Conservation (phyloP, 208 protist species). For the Trichomonas tenax region DNA sequence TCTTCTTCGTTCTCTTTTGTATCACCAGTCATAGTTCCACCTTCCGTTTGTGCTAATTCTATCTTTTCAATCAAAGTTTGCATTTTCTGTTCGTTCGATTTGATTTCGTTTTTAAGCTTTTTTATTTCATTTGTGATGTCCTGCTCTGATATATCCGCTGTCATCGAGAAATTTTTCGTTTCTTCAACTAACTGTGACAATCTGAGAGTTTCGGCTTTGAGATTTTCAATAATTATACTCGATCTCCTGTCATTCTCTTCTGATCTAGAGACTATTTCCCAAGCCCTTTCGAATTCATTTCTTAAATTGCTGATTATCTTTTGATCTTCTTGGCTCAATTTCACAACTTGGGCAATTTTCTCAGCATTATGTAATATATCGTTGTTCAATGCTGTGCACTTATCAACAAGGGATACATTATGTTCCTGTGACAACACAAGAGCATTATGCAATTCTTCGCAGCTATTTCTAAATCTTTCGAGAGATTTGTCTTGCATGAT, state of each 20-base stretch:
- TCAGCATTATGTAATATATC: conserved; percentile 75
- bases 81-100: background rate
- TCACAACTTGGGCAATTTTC: conserved; percentile 80
- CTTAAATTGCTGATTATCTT: conserved; percentile 70
- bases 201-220: conserved; percentile 78
- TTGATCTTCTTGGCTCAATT: conserved; percentile 81
- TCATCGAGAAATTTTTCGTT: conserved; percentile 68
- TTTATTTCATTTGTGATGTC: background rate
- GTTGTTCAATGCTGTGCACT: conserved; percentile 67
- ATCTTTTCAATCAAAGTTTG: background rate
- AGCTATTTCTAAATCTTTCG: conserved; percentile 76
- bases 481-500: conserved; percentile 70
- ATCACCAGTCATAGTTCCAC: background rate
- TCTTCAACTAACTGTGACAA: conserved; percentile 71
- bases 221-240: conserved; percentile 66
- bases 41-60: background rate
- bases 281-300: conserved; percentile 57
- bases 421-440: conserved; percentile 82
- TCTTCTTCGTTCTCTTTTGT: background rate
- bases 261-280: conserved; percentile 79
- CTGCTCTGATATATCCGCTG: conserved; percentile 49
- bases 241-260: conserved; percentile 79
- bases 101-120: background rate
- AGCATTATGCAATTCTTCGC: conserved; percentile 83
- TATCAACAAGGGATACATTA: conserved; percentile 76